phyloP scores from a whole-genome alignment of 306 rosid species.

The Castanospermum australe region DNA sequence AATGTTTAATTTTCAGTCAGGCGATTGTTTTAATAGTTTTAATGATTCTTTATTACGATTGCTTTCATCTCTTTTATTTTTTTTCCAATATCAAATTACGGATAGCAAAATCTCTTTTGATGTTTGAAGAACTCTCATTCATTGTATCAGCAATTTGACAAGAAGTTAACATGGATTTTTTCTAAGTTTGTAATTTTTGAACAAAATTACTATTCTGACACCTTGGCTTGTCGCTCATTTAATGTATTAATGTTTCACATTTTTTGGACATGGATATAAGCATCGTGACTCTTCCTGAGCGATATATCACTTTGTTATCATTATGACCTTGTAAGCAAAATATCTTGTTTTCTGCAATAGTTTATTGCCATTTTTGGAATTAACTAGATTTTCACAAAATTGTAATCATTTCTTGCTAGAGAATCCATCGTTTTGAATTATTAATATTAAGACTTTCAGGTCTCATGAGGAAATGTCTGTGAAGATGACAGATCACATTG shows the following conservation, averaged over 20 bases:
- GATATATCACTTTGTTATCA: no score
- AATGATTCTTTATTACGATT: background rate
- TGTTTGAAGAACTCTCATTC: background rate
- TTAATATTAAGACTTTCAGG: slow-evolving; percentile 32
- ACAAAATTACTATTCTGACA: background rate
- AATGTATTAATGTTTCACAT: background rate
- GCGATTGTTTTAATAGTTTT: background rate
- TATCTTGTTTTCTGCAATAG: background rate
- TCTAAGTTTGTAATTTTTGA: background rate
- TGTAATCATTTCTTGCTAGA: background rate
- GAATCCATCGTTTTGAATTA: slow-evolving; percentile 16
- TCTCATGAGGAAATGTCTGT: slow-evolving; percentile 58
- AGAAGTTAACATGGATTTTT: background rate
- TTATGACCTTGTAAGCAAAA: background rate
- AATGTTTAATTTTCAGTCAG: background rate
- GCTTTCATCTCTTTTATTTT: background rate
- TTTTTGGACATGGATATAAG: background rate
- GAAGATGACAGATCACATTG: slow-evolving; percentile 49
- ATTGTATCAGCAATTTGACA: background rate
- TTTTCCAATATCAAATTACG: background rate
- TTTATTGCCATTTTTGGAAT: background rate
- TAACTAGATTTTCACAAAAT: background rate
- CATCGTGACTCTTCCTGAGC: background rate
- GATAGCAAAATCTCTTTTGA: background rate
- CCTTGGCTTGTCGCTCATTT: background rate